A percentile compares a stretch with the other conserved stretches of the same genome.
Conservation (phyloP, 257 asterid species). For the Jacaranda copaia region DNA sequence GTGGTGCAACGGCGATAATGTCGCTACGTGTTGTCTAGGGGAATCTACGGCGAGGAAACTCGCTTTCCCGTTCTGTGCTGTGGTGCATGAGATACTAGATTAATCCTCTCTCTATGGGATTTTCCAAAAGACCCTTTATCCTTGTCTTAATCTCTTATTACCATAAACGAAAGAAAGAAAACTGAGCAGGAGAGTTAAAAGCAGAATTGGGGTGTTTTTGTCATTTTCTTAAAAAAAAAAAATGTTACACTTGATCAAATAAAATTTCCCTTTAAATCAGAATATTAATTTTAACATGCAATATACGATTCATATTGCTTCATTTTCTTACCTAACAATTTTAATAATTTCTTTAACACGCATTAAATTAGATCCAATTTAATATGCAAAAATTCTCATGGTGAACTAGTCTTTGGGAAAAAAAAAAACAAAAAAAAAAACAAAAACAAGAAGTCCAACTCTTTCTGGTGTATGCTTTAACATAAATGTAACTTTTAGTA, state of each 20-base stretch:
- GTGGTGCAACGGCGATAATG: not conserved
- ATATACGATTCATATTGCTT: no score
- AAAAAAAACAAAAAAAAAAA: no score
- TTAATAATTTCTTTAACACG: not conserved
- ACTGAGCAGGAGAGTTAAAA: no score
- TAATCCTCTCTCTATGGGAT: not conserved
- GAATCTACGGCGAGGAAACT: slow-evolving; percentile 24
- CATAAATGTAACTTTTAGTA: not conserved
- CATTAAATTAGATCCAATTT: not conserved
- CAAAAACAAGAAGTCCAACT: no score
- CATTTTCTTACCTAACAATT: not conserved
- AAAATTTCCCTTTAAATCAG: no score
- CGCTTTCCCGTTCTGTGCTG: not conserved
- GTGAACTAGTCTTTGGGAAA: no score
- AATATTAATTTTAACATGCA: no score
- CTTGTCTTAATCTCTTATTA: no score
- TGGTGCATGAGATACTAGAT: slow-evolving; percentile 18
- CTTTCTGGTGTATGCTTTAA: not conserved
- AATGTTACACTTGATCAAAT: no score
- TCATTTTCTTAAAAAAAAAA: no score
- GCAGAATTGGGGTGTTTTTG: no score
- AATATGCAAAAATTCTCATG: not conserved
- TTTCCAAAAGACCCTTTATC: slow-evolving; percentile 26
- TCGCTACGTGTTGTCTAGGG: slow-evolving; percentile 9
- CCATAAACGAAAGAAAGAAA: no score